Percentiles rank a stretch among this genome's conserved stretches.
phyloP scores from a whole-genome alignment of 495 filamentous ascomycete species.

The Aspergillus affinis region DNA sequence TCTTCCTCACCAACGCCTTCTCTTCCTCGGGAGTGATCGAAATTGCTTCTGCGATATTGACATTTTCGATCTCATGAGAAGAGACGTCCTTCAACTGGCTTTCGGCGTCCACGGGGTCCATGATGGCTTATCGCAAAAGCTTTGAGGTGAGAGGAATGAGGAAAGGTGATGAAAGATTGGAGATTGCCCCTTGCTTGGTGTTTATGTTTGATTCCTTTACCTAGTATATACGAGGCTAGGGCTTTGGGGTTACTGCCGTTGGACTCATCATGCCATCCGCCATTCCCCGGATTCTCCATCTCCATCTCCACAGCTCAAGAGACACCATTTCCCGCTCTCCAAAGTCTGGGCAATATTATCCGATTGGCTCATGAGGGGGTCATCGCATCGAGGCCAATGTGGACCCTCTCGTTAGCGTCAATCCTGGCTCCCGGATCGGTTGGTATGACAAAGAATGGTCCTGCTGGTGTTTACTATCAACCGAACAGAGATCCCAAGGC shows the following conservation, averaged over 20 bases:
- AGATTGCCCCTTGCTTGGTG: background rate
- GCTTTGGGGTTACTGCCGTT: background rate
- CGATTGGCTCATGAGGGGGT: background rate
- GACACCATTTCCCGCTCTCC: background rate
- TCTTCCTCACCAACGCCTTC: conserved; percentile 42
- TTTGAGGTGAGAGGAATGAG: background rate
- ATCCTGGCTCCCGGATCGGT: background rate
- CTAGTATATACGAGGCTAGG: background rate
- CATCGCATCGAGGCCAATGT: conserved; percentile 1
- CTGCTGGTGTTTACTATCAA: no score
- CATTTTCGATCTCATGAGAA: conserved; percentile 24
- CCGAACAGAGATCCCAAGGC: no score
- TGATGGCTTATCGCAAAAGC: background rate
- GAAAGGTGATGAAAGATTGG: background rate
- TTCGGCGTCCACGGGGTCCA: conserved; percentile 10
- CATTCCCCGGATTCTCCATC: background rate
- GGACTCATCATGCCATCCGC: background rate
- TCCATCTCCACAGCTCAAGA: background rate
- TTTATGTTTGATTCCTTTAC: background rate
- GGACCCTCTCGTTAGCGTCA: background rate
- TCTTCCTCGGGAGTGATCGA: conserved; percentile 22
- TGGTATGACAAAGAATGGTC: background rate
- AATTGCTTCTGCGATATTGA: conserved; percentile 2
- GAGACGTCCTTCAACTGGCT: conserved; percentile 12
- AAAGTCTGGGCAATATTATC: background rate